These are phyloP conservation scores for Elongisporangium undulatum DNA, from an alignment of 352 stramenopile genomes.

Conservation along the genomic window DNA sequence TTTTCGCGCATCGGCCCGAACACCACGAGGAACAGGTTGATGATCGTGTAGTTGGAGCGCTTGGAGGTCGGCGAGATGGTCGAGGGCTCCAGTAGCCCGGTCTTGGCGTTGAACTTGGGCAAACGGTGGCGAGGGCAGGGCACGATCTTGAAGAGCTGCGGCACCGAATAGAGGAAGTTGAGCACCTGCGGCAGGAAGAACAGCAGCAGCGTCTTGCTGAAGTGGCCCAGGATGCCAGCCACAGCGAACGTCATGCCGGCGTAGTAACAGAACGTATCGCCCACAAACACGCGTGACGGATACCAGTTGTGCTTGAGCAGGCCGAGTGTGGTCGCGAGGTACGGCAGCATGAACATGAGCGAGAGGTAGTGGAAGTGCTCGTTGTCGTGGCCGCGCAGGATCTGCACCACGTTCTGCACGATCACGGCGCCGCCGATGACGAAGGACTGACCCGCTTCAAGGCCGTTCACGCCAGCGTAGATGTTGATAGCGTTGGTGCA, in stretches of 20 bases:
- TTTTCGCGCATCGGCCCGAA: conserved; percentile 84
- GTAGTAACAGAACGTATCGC: conserved; percentile 99
- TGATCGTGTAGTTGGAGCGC: conserved; percentile 85
- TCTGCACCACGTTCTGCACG: conserved; percentile 95
- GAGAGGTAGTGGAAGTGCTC: conserved; percentile 94
- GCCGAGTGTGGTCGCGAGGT: conserved; percentile 90
- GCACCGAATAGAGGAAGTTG: conserved; percentile 98
- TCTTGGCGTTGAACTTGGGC: conserved; percentile 92
- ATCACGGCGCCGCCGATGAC: conserved; percentile 93
- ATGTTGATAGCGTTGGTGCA: conserved; percentile 99
- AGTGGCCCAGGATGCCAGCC: conserved; percentile 95
- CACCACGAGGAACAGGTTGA: conserved; percentile 84
- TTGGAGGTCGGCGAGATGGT: conserved; percentile 86
- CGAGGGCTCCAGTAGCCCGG: conserved; percentile 90
- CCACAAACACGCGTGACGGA: conserved; percentile 96
- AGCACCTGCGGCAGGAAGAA: conserved; percentile 98
- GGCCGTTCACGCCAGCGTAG: conserved; percentile 98
- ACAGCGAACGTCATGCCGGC: conserved; percentile 99
- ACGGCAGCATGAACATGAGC: conserved; percentile 96
- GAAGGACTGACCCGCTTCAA: conserved; percentile 95
- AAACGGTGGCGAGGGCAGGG: conserved; percentile 97
- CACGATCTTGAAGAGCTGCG: conserved; percentile 97
- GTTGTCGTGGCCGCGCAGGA: conserved; percentile 78
- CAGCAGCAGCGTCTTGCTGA: conserved; percentile 97
- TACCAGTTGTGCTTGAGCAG: conserved; percentile 98